phyloP scores from a whole-genome alignment of 2,329 filamentous ascomycete species.

The Aaosphaeria pasadenensis region DNA sequence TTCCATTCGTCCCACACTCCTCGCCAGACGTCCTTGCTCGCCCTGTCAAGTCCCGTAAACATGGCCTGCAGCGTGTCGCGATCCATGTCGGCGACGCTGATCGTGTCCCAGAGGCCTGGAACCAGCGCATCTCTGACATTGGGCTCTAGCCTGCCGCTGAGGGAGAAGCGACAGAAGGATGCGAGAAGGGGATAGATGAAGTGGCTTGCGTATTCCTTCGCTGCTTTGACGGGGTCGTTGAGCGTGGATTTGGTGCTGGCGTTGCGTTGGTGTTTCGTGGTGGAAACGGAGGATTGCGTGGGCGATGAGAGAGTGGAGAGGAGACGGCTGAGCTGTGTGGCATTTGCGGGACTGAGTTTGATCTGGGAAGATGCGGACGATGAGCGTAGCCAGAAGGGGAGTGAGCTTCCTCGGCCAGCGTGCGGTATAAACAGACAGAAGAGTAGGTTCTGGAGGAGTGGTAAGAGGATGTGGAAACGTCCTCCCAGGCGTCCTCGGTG shows the following conservation, averaged over 20 bases:
- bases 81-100: slow-evolving; percentile 29
- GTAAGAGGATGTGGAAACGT: slow-evolving; percentile 58
- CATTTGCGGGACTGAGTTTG: slow-evolving; percentile 42
- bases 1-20: slow-evolving; percentile 35
- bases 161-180: slow-evolving; percentile 53
- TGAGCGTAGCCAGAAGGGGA: slow-evolving; percentile 31
- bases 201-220: slow-evolving; percentile 56
- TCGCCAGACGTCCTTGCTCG: slow-evolving; percentile 35
- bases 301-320: slow-evolving; percentile 62
- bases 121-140: slow-evolving; percentile 58
- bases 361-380: slow-evolving; percentile 5
- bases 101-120: slow-evolving; percentile 48
- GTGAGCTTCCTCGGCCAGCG: slow-evolving; percentile 19
- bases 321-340: slow-evolving; percentile 52
- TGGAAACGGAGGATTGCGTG: slow-evolving; percentile 54
- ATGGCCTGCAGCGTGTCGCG: slow-evolving; percentile 32
- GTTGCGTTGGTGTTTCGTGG: slow-evolving; percentile 32
- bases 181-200: slow-evolving; percentile 58
- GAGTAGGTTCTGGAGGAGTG: slow-evolving; percentile 54
- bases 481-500: slow-evolving; percentile 58
- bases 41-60: slow-evolving; percentile 34
- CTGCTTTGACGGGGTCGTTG: slow-evolving; percentile 58
- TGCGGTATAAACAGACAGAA: slow-evolving; percentile 54
- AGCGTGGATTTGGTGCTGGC: slow-evolving; percentile 30
- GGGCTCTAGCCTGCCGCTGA: slow-evolving; percentile 48